Evolutionary conservation across 768 basidiomycete genomes (phyloP).

Genomic region (Guyanaporus albipodus): DNA sequence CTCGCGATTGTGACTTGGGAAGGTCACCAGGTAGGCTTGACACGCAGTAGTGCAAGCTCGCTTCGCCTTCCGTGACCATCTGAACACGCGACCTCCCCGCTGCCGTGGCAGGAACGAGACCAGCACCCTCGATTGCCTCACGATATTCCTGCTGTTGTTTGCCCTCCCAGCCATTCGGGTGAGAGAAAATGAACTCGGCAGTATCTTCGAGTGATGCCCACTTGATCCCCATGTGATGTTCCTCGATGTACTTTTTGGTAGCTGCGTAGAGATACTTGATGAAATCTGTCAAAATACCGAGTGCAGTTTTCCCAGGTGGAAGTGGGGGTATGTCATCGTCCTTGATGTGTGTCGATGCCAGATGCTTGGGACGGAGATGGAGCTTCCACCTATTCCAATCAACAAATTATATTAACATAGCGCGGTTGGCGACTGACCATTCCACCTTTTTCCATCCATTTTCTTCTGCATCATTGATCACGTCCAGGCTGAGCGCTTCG

Average conservation of each 20-base stretch:
- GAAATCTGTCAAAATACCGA: neutral
- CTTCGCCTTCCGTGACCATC: neutral
- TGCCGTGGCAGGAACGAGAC: slow-evolving; percentile 10
- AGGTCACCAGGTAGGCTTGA: neutral
- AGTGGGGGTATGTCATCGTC: no score
- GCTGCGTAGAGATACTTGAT: neutral
- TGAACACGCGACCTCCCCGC: slow-evolving; percentile 17
- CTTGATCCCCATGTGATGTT: neutral
- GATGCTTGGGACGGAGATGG: no score
- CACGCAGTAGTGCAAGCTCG: neutral
- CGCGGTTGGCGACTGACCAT: no score
- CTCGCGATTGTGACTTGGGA: neutral
- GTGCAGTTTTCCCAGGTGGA: neutral
- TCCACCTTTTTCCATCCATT: no score
- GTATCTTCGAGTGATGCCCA: slow-evolving; percentile 1
- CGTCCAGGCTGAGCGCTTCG: no score
- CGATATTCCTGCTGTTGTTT: slow-evolving; percentile 16
- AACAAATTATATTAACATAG: no score
- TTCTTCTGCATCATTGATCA: no score
- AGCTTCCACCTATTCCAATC: no score
- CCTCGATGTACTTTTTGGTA: neutral
- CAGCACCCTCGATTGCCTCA: slow-evolving; percentile 16
- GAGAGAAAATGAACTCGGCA: slow-evolving; percentile 20
- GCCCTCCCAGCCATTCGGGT: slow-evolving; percentile 15
- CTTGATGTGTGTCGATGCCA: no score